Conservation (phyloP, 2,329 filamentous ascomycete genomes). For the Paramyrothecium sp. region DNA sequence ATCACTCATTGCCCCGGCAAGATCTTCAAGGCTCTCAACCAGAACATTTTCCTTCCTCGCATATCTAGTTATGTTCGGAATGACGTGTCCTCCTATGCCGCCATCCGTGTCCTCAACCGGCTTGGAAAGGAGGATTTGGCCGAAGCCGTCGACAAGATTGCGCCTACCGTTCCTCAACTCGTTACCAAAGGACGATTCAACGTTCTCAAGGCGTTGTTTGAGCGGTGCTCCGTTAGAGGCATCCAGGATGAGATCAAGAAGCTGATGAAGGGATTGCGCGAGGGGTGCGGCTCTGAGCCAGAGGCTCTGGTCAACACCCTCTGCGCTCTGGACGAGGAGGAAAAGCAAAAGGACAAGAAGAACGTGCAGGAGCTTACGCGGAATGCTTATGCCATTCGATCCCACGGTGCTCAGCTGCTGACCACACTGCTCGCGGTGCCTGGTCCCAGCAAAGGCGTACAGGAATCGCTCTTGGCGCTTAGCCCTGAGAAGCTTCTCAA, state of each 20-base stretch:
- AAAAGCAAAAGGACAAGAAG: slow-evolving; percentile 33
- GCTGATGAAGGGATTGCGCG: slow-evolving; percentile 46
- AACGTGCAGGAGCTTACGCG: slow-evolving; percentile 38
- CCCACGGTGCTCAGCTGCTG: slow-evolving; percentile 79
- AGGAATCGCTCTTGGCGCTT: slow-evolving; percentile 66
- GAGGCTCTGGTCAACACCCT: slow-evolving; percentile 48
- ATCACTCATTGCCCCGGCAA: slow-evolving; percentile 80
- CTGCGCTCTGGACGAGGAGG: slow-evolving; percentile 41
- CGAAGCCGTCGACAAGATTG: slow-evolving; percentile 67
- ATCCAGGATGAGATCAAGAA: slow-evolving; percentile 49
- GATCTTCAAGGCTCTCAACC: slow-evolving; percentile 85
- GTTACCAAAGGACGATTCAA: slow-evolving; percentile 74
- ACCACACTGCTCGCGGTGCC: slow-evolving; percentile 76
- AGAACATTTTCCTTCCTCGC: slow-evolving; percentile 73
- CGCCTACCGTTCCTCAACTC: slow-evolving; percentile 70
- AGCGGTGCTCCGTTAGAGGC: slow-evolving; percentile 73
- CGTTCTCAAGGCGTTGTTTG: slow-evolving; percentile 78
- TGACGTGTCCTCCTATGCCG: slow-evolving; percentile 85
- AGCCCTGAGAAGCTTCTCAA: slow-evolving; percentile 53
- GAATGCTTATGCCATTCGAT: slow-evolving; percentile 56
- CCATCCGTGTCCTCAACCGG: slow-evolving; percentile 77
- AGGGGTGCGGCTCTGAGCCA: slow-evolving; percentile 46
- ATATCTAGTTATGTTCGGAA: slow-evolving; percentile 83
- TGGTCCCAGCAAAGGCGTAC: slow-evolving; percentile 70
- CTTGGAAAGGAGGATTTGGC: slow-evolving; percentile 83